Percentiles rank a stretch among this genome's conserved stretches.
Evolutionary conservation across 2,329 filamentous ascomycete genomes (phyloP).

Genomic region (Fusarium nanum): DNA sequence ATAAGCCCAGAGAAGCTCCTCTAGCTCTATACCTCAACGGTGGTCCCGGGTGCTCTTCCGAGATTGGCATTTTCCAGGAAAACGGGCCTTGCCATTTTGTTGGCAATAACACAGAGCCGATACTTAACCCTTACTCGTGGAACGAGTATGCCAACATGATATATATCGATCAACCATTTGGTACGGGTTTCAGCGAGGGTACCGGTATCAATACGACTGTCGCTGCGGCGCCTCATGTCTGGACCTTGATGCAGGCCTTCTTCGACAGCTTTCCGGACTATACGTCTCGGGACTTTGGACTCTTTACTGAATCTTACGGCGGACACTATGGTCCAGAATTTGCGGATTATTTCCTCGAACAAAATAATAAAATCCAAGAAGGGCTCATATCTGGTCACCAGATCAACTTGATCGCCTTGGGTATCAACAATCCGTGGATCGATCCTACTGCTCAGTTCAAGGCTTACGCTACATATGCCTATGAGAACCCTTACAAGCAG

Average conservation of each 20-base stretch:
- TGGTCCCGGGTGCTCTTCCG: slow-evolving; percentile 49
- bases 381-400: slow-evolving; percentile 56
- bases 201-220: slow-evolving; percentile 42
- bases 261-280: slow-evolving; percentile 72
- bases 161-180: slow-evolving; percentile 73
- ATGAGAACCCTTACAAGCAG: slow-evolving; percentile 50
- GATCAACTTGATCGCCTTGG: slow-evolving; percentile 62
- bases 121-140: slow-evolving; percentile 70
- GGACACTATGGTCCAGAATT: slow-evolving; percentile 69
- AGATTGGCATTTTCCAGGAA: slow-evolving; percentile 65
- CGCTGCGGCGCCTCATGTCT: slow-evolving; percentile 54
- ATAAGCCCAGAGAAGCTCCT: slow-evolving; percentile 52
- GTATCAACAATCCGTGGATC: slow-evolving; percentile 68
- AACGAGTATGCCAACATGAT: slow-evolving; percentile 70
- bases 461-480: slow-evolving; percentile 48
- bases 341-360: slow-evolving; percentile 63
- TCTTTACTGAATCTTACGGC: slow-evolving; percentile 67
- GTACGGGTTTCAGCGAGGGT: slow-evolving; percentile 46
- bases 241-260: slow-evolving; percentile 69
- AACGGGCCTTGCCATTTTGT: slow-evolving; percentile 83
- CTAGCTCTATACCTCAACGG: slow-evolving; percentile 67
- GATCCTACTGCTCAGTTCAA: slow-evolving; percentile 55
- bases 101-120: slow-evolving; percentile 45
- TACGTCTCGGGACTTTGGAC: slow-evolving; percentile 65
- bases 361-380: slow-evolving; percentile 64